These are phyloP conservation scores for Austroboletus novae-zelandiae DNA, from an alignment of 1,284 basidiomycete species.

Conservation along the genomic window DNA sequence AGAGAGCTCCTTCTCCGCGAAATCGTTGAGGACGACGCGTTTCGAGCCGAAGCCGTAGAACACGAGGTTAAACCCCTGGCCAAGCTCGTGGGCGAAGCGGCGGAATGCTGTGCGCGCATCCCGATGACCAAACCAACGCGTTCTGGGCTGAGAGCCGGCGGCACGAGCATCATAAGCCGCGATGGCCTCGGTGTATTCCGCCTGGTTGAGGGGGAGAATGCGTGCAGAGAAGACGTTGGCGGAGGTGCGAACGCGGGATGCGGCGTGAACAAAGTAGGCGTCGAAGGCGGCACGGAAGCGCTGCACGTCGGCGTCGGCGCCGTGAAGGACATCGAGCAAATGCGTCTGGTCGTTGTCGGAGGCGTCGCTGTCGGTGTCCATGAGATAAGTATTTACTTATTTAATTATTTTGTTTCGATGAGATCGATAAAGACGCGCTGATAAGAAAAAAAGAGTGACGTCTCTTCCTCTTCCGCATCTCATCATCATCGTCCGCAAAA, in stretches of 20 bases:
- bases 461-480: slow-evolving; percentile 4
- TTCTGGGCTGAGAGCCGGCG: slow-evolving; percentile 23
- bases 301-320: slow-evolving; percentile 1
- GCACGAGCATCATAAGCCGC: slow-evolving; percentile 32
- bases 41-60: slow-evolving; percentile 91
- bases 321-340: slow-evolving; percentile 13
- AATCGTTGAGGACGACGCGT: slow-evolving; percentile 66
- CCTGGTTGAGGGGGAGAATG: slow-evolving; percentile 62
- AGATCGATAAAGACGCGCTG: slow-evolving; percentile 34
- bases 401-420: slow-evolving; percentile 18
- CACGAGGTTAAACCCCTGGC: slow-evolving; percentile 81
- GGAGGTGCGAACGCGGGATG: slow-evolving; percentile 68
- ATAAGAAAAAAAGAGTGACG: slow-evolving; percentile 19
- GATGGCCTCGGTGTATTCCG: slow-evolving; percentile 58
- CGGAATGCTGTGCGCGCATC: slow-evolving; percentile 47
- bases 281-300: slow-evolving; percentile 62
- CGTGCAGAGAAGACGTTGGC: slow-evolving; percentile 73
- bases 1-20: slow-evolving; percentile 57
- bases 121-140: slow-evolving; percentile 29
- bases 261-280: slow-evolving; percentile 73
- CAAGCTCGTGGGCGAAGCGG: slow-evolving; percentile 69
- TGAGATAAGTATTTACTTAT: slow-evolving; percentile 10
- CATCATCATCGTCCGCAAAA: slow-evolving; percentile 26
- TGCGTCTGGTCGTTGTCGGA: slow-evolving; percentile 28
- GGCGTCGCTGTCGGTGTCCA: slow-evolving; percentile 29